phyloP scores from a whole-genome alignment of 2,329 filamentous ascomycete species.

The Talaromyces sp. region DNA sequence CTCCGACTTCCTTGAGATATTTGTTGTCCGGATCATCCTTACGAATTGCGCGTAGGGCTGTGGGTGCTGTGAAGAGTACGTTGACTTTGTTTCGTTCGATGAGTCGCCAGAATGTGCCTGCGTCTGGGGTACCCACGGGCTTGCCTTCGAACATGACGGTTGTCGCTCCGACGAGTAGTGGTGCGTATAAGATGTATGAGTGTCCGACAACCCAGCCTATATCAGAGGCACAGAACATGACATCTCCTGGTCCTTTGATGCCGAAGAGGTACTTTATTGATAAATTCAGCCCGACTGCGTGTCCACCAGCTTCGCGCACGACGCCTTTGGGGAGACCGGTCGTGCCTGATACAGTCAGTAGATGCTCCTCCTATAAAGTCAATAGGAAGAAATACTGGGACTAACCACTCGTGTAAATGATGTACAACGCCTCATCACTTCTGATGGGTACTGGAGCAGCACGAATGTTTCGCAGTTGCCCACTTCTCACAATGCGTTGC shows the following conservation, averaged over 20 bases:
- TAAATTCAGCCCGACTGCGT: slow-evolving; percentile 78
- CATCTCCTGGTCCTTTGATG: slow-evolving; percentile 77
- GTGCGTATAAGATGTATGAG: slow-evolving; percentile 84
- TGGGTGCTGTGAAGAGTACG: slow-evolving; percentile 80
- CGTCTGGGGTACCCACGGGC: slow-evolving; percentile 81
- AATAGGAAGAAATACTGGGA: not conserved
- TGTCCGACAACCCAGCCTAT: slow-evolving; percentile 91
- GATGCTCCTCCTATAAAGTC: not conserved
- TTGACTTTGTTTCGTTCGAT: slow-evolving; percentile 82
- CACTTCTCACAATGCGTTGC: slow-evolving; percentile 71
- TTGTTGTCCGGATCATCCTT: slow-evolving; percentile 76
- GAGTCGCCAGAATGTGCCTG: slow-evolving; percentile 83
- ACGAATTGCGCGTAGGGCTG: slow-evolving; percentile 78
- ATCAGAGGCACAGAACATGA: slow-evolving; percentile 75
- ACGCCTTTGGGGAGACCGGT: slow-evolving; percentile 82
- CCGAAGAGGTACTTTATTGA: slow-evolving; percentile 80
- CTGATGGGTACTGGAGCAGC: slow-evolving; percentile 73
- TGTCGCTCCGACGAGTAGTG: slow-evolving; percentile 77
- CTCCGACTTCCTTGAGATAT: slow-evolving; percentile 60
- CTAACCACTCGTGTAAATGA: slow-evolving; percentile 74
- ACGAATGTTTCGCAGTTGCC: slow-evolving; percentile 61
- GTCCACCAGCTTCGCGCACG: slow-evolving; percentile 74
- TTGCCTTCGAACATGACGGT: slow-evolving; percentile 94
- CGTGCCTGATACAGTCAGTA: slow-evolving; percentile 50
- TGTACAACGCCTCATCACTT: slow-evolving; percentile 77